These are phyloP conservation scores for Flaveria trinervia DNA, from an alignment of 129 eudicot species.

Conservation along the genomic window DNA sequence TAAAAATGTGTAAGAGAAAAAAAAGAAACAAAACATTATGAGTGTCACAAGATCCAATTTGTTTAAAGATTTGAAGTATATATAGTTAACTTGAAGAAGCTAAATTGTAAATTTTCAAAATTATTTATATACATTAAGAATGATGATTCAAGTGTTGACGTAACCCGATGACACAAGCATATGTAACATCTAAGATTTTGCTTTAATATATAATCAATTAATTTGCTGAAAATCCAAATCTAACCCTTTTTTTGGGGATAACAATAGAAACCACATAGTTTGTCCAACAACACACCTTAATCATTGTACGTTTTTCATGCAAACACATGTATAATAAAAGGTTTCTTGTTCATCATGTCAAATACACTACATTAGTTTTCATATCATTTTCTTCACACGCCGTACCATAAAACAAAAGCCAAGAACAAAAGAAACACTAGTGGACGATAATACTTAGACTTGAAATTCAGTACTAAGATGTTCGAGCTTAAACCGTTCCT, in stretches of 20 bases:
- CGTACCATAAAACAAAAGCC: conserved; percentile 12
- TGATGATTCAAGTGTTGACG: too few relatives aligned
- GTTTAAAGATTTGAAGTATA: too few relatives aligned
- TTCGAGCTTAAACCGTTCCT: conserved; percentile 67
- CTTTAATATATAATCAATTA: too few relatives aligned
- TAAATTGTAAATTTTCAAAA: too few relatives aligned
- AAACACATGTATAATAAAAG: background rate
- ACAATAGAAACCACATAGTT: background rate
- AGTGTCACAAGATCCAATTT: too few relatives aligned
- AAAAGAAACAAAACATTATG: too few relatives aligned
- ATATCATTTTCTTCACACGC: conserved; percentile 17
- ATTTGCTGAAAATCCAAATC: too few relatives aligned
- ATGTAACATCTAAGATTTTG: too few relatives aligned
- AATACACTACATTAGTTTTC: conserved; percentile 4
- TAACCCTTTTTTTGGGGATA: background rate
- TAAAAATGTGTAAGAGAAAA: too few relatives aligned
- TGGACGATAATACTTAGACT: background rate
- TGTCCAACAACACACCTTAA: background rate
- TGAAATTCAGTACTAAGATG: conserved; percentile 31
- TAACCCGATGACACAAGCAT: too few relatives aligned
- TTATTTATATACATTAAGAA: too few relatives aligned
- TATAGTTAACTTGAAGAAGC: too few relatives aligned
- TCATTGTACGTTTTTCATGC: background rate
- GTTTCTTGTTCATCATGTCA: background rate
- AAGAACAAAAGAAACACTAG: conserved; percentile 17